Evolutionary conservation across 2,329 filamentous ascomycete species (phyloP), one percentile per base, ranked within the genome.

Genomic region (Pleomassaria siparia): DNA sequence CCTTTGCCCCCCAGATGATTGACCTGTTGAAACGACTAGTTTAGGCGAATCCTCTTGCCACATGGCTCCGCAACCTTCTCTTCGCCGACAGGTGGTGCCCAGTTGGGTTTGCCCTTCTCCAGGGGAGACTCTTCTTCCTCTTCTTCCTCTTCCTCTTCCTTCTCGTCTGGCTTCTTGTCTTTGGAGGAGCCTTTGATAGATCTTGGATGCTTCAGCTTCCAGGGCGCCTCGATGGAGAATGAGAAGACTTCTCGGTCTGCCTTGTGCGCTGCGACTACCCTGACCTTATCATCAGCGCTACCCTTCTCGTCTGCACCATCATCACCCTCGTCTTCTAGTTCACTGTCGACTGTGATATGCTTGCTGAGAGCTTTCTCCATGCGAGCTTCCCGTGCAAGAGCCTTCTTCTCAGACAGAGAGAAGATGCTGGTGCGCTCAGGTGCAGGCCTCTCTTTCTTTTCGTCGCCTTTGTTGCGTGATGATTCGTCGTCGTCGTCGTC

Each of bases 151-250:
- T 43, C n/a, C 39, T 26, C 20, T 9, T 49, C 37, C 9, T 46
- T 30, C 2, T 47, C 9, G n/a, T 30, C 24, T 20, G 37, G 12
- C 18, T 51, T 45, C 2, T 43, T 15, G 22, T 5, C 9, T 6
- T 37, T 18, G 4, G 16, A 4, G 18, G 36, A 40, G 12, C 22
- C 11, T 2, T 46, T 50, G 2, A 52, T 45, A 2, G 53, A 59
- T 4, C 37, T 29, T 4, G 56, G 53, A 20, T 57, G 51, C 28
- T 64, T 63, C n/a, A 63, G 18, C 13, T 50, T 54, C 49, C 60
- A 61, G 0, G 68, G 67, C 11, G 65, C 65, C 37, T 69, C 63
- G 16, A 71, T 64, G 2, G 66, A 67, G 25, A 71, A 66, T 0
- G 67, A 68, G 40, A 71, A 63, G 16, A 71, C 50, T 35, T 71